Percentiles rank a stretch among this genome's conserved stretches.
Conservation (phyloP, 176 grass and related monocot genomes). For the Zea luxurians region DNA sequence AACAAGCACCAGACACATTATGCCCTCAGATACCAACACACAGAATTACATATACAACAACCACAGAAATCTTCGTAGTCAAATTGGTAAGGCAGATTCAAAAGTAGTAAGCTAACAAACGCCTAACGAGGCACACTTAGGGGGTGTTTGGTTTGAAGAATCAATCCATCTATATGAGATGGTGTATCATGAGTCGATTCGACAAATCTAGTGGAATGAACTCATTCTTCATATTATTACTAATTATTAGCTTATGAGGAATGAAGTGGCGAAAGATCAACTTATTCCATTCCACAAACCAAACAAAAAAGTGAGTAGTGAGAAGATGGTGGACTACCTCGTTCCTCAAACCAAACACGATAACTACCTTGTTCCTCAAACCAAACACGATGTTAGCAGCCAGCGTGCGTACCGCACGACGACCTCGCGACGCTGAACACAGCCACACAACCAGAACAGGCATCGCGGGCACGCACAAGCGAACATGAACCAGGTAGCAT, state of each 20-base stretch:
- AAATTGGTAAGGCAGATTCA: background rate
- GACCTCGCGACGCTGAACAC: background rate
- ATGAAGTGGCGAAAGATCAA: too few species aligned
- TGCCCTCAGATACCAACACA: background rate
- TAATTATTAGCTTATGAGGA: too few species aligned
- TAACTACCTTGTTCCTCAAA: too few species aligned
- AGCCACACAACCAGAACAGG: conserved; percentile 11
- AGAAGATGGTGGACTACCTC: too few species aligned
- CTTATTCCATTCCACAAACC: too few species aligned
- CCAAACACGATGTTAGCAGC: background rate
- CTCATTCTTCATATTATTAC: too few species aligned
- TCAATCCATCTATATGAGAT: too few species aligned
- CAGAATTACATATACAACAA: background rate
- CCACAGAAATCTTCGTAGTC: background rate
- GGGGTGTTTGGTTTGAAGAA: too few species aligned
- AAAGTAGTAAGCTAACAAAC: conserved; percentile 10
- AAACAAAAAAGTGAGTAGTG: too few species aligned
- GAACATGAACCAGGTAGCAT: background rate
- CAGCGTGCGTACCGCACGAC: background rate
- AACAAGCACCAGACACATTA: background rate
- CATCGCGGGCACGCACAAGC: background rate
- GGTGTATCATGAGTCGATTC: too few species aligned
- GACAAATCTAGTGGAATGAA: too few species aligned
- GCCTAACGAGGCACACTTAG: background rate
- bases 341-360: too few species aligned